Percentiles rank a stretch among this genome's conserved stretches.
Evolutionary conservation across 2,329 filamentous ascomycete species (phyloP).

Genomic region (Fusarium concolor): DNA sequence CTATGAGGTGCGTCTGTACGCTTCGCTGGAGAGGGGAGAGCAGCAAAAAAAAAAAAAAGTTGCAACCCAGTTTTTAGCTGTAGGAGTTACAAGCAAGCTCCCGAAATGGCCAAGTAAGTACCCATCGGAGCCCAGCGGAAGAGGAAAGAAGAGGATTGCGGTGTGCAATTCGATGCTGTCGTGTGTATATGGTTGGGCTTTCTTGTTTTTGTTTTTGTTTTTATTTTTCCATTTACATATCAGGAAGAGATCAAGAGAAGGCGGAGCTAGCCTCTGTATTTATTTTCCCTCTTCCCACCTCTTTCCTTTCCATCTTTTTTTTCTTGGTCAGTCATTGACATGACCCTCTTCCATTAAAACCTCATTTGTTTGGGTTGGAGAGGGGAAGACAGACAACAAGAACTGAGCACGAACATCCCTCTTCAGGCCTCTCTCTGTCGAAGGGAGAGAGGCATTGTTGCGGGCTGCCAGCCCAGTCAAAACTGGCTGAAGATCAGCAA

Average conservation of each 20-base stretch:
- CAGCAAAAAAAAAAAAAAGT: not conserved
- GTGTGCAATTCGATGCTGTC: slow-evolving; percentile 33
- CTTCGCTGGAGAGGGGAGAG: not conserved
- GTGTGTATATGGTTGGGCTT: slow-evolving; percentile 8
- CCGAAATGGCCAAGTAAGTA: slow-evolving; percentile 10
- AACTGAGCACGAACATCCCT: slow-evolving; percentile 5
- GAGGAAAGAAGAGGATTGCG: slow-evolving; percentile 21
- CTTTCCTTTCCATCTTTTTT: slow-evolving; percentile 15
- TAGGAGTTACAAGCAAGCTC: slow-evolving; percentile 21
- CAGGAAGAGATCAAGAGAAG: slow-evolving; percentile 23
- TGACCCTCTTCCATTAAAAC: slow-evolving; percentile 30
- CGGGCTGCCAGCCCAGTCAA: slow-evolving; percentile 28
- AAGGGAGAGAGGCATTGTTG: slow-evolving; percentile 33
- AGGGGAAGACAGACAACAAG: slow-evolving; percentile 31
- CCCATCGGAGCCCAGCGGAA: slow-evolving; percentile 19
- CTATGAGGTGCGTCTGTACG: not conserved
- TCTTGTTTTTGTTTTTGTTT: slow-evolving; percentile 11
- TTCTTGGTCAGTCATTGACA: slow-evolving; percentile 35
- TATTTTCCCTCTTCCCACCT: slow-evolving; percentile 23
- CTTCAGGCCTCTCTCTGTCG: slow-evolving; percentile 21
- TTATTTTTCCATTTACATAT: not conserved
- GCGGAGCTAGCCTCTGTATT: slow-evolving; percentile 36
- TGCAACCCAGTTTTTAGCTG: slow-evolving; percentile 28
- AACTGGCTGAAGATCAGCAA: slow-evolving; percentile 25
- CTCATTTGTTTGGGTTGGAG: slow-evolving; percentile 37